Conservation (phyloP, 148 eudicot genomes). For the Camellia sinensis region DNA sequence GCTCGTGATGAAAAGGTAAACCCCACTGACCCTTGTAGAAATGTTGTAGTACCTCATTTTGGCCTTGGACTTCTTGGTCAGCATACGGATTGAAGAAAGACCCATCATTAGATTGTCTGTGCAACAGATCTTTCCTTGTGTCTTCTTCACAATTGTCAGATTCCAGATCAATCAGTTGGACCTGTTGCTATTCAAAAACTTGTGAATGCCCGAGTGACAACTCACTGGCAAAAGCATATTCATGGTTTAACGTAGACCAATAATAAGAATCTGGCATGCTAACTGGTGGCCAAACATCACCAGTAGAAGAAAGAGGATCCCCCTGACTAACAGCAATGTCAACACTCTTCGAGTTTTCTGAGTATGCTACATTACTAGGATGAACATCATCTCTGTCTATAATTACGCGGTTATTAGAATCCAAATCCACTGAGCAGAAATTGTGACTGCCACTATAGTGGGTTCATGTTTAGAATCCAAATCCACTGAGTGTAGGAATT, state of each 20-base stretch:
- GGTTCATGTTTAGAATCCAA: too few species aligned
- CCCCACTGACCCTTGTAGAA: conserved; percentile 40
- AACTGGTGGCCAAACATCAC: conserved; percentile 47
- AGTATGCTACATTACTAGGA: conserved; percentile 27
- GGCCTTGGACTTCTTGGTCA: conserved; percentile 44
- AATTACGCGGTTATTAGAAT: conserved; percentile 22
- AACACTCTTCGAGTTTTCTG: conserved; percentile 25
- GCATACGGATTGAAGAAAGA: conserved; percentile 46
- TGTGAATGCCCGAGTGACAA: conserved; percentile 42
- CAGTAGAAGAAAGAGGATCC: conserved; percentile 33
- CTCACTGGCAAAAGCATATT: conserved; percentile 35
- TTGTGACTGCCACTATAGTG: too few species aligned
- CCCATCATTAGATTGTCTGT: conserved; percentile 39
- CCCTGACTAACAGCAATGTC: conserved; percentile 31
- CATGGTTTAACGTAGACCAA: conserved; percentile 31
- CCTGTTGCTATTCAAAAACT: conserved; percentile 36
- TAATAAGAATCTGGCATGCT: conserved; percentile 45
- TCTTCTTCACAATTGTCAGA: conserved; percentile 34
- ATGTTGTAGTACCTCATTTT: conserved; percentile 54
- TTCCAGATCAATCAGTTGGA: conserved; percentile 48
- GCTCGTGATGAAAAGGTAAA: conserved; percentile 46
- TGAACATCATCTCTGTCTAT: conserved; percentile 28
- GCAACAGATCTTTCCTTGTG: conserved; percentile 43
- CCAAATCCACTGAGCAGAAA: too few species aligned
- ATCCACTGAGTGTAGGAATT: too few species aligned